phyloP scores from a whole-genome alignment of 192 early-diverging fungal species.

The Podila horticola region DNA sequence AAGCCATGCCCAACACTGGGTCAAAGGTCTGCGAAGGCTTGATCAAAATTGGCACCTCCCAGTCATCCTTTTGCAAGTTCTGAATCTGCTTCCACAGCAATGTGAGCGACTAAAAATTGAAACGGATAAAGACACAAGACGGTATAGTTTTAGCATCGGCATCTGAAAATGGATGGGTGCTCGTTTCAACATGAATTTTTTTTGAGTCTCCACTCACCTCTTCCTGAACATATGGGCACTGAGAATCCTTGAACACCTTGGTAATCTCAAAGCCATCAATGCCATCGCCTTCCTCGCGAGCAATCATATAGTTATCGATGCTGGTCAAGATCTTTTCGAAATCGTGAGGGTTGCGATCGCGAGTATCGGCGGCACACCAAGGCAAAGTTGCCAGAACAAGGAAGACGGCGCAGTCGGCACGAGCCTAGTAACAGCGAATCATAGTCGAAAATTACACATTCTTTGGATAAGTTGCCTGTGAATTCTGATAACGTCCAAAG shows the following conservation, averaged over 20 bases:
- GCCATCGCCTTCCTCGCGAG: slow-evolving; percentile 46
- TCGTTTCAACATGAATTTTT: background rate
- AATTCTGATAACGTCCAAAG: background rate
- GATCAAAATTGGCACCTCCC: slow-evolving; percentile 59
- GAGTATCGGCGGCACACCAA: slow-evolving; percentile 64
- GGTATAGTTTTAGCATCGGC: background rate
- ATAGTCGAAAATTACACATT: background rate
- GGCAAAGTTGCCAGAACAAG: slow-evolving; percentile 83
- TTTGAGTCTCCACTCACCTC: slow-evolving; percentile 24
- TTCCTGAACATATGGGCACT: slow-evolving; percentile 47
- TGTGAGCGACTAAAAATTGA: slow-evolving; percentile 25
- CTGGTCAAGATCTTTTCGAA: slow-evolving; percentile 57
- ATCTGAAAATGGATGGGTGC: background rate
- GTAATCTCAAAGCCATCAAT: slow-evolving; percentile 45
- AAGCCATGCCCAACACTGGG: slow-evolving; percentile 54
- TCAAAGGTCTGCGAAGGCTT: slow-evolving; percentile 62
- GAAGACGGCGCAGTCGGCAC: slow-evolving; percentile 77
- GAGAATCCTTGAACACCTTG: slow-evolving; percentile 45
- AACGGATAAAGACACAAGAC: background rate
- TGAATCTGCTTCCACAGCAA: slow-evolving; percentile 58
- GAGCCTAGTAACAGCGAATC: slow-evolving; percentile 26
- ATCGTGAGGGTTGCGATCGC: slow-evolving; percentile 59
- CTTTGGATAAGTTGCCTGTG: too few species aligned
- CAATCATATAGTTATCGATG: slow-evolving; percentile 63
- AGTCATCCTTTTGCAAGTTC: slow-evolving; percentile 54